These are phyloP conservation scores for Acacia concinna DNA, from an alignment of 331 rosid genomes.

Conservation along the genomic window DNA sequence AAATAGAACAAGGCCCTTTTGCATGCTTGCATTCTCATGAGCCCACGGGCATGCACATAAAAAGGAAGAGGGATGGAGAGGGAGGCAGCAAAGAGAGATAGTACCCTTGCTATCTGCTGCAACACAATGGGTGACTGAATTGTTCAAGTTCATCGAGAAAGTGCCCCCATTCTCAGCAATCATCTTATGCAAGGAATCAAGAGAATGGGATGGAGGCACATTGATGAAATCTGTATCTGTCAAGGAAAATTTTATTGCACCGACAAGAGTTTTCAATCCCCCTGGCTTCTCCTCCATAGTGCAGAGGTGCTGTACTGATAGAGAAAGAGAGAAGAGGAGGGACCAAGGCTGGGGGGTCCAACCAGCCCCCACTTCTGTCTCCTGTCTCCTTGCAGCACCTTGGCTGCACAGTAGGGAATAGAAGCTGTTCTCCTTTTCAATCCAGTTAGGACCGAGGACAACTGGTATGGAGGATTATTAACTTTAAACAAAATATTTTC, in stretches of 20 bases:
- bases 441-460: not conserved
- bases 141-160: conserved; percentile 91
- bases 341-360: not conserved
- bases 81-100: conserved; percentile 43
- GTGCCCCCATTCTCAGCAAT: conserved; percentile 91
- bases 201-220: conserved; percentile 75
- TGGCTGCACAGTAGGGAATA: not conserved
- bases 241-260: conserved; percentile 48
- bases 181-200: conserved; percentile 78
- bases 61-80: conserved; percentile 1
- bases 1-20: conserved; percentile 8
- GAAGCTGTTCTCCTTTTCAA: not conserved
- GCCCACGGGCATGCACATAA: conserved; percentile 4
- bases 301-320: not conserved
- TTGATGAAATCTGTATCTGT: conserved; percentile 77
- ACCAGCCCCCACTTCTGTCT: not conserved
- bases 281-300: not conserved
- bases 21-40: conserved; percentile 9
- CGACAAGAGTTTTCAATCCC: conserved; percentile 19
- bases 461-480: conserved; percentile 12
- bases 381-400: not conserved
- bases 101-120: conserved; percentile 90
- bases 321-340: not conserved
- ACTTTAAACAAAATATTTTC: not conserved
- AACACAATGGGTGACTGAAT: conserved; percentile 80